A percentile compares a stretch with the other conserved stretches of the same genome.
Conservation (phyloP, 2,329 filamentous ascomycete species). For the Pseudogymnoascus sp. region DNA sequence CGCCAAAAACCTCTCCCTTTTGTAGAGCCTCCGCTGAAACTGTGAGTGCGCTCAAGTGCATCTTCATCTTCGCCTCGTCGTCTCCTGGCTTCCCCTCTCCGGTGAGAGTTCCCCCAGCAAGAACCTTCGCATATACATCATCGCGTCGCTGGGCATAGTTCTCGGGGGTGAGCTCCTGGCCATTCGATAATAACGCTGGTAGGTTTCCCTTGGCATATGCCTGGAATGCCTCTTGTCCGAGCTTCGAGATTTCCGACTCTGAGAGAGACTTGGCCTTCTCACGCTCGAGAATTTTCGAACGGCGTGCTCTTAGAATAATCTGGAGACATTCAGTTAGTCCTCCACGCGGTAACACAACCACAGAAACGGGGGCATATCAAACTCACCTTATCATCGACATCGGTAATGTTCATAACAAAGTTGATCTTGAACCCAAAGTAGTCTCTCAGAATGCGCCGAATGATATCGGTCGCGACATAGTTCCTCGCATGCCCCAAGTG, state of each 20-base stretch:
- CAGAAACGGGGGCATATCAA: neutral
- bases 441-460: slow-evolving; percentile 58
- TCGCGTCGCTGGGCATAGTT: slow-evolving; percentile 47
- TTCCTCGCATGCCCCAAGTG: slow-evolving; percentile 67
- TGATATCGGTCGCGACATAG: slow-evolving; percentile 67
- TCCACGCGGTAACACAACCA: slow-evolving; percentile 11
- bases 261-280: slow-evolving; percentile 63
- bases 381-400: slow-evolving; percentile 54
- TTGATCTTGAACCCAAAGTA: slow-evolving; percentile 63
- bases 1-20: slow-evolving; percentile 45
- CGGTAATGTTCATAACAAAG: slow-evolving; percentile 70
- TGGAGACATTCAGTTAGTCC: slow-evolving; percentile 23
- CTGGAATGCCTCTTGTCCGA: slow-evolving; percentile 48
- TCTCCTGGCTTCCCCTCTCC: slow-evolving; percentile 51
- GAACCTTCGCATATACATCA: slow-evolving; percentile 46
- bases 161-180: slow-evolving; percentile 39
- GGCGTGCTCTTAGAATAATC: slow-evolving; percentile 66
- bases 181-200: slow-evolving; percentile 42
- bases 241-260: slow-evolving; percentile 38
- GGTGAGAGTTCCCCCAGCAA: slow-evolving; percentile 49
- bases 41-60: slow-evolving; percentile 52
- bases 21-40: slow-evolving; percentile 43
- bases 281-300: slow-evolving; percentile 75
- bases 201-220: slow-evolving; percentile 51
- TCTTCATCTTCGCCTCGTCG: slow-evolving; percentile 63